Conservation (phyloP, 208 protist genomes). For the Novymonas esmeraldas region DNA sequence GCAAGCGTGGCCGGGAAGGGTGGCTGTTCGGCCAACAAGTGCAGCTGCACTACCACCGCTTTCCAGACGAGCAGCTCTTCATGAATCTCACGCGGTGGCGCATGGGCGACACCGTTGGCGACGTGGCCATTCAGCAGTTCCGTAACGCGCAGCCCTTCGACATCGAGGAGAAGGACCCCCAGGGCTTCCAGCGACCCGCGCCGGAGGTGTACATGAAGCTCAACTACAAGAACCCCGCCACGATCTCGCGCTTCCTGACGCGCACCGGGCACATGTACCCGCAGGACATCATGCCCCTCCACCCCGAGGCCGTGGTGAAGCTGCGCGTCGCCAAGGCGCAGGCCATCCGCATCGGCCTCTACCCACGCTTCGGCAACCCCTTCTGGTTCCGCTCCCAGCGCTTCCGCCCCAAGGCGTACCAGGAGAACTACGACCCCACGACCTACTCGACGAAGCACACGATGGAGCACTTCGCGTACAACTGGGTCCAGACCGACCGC, state of each 20-base stretch:
- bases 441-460: slow-evolving; percentile 91
- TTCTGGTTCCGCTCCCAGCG: slow-evolving; percentile 89
- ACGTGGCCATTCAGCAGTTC: slow-evolving; percentile 89
- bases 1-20: slow-evolving; percentile 82
- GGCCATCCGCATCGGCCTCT: slow-evolving; percentile 87
- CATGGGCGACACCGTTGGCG: slow-evolving; percentile 83
- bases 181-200: slow-evolving; percentile 73
- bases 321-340: slow-evolving; percentile 83
- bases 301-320: slow-evolving; percentile 85
- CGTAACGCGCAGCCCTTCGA: slow-evolving; percentile 91
- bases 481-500: slow-evolving; percentile 90
- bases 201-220: slow-evolving; percentile 93
- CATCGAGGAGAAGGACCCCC: slow-evolving; percentile 84
- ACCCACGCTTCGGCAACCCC: slow-evolving; percentile 90
- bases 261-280: slow-evolving; percentile 91
- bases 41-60: slow-evolving; percentile 90
- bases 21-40: slow-evolving; percentile 91
- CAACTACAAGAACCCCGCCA: slow-evolving; percentile 93
- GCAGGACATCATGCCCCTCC: slow-evolving; percentile 83
- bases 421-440: slow-evolving; percentile 89
- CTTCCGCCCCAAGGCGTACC: slow-evolving; percentile 85
- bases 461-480: slow-evolving; percentile 91
- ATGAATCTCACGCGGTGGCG: slow-evolving; percentile 87
- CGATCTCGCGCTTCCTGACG: slow-evolving; percentile 88
- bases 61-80: slow-evolving; percentile 88